Conservation (phyloP, 2,329 filamentous ascomycete species). For the Cercospora citrullina region DNA sequence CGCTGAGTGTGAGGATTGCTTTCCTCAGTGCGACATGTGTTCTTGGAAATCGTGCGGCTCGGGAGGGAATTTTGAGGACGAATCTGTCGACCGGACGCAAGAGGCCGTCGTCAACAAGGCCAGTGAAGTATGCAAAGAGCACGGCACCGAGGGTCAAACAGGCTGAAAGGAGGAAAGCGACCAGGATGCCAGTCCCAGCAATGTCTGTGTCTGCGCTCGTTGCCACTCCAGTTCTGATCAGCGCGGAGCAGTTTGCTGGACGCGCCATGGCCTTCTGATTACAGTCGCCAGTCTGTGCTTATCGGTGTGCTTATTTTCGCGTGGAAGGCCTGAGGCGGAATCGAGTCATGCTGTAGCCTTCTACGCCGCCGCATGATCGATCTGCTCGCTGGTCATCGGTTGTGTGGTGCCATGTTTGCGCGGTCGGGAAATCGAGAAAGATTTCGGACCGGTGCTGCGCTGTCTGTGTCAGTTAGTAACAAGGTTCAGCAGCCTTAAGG, state of each 20-base stretch:
- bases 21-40: constrained; percentile 19
- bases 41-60: constrained; percentile 11
- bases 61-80: constrained; percentile 19
- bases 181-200: constrained; percentile 27
- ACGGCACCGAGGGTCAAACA: constrained; percentile 26
- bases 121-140: constrained; percentile 21
- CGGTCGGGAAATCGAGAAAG: background rate
- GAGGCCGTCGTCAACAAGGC: constrained; percentile 25
- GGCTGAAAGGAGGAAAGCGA: constrained; percentile 29
- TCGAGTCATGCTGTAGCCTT: background rate
- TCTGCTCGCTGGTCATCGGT: background rate
- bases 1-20: constrained; percentile 23
- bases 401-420: background rate
- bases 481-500: background rate
- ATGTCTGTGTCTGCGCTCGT: constrained; percentile 27
- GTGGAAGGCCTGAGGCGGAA: background rate
- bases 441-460: background rate
- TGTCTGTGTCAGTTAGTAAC: background rate
- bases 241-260: constrained; percentile 8
- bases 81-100: constrained; percentile 21
- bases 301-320: background rate
- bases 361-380: background rate
- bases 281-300: background rate
- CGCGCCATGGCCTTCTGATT: background rate
- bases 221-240: constrained; percentile 12